Percentiles rank a stretch among this genome's conserved stretches.
Conservation (phyloP, 352 stramenopile genomes). For the Phytopythium delawarense region DNA sequence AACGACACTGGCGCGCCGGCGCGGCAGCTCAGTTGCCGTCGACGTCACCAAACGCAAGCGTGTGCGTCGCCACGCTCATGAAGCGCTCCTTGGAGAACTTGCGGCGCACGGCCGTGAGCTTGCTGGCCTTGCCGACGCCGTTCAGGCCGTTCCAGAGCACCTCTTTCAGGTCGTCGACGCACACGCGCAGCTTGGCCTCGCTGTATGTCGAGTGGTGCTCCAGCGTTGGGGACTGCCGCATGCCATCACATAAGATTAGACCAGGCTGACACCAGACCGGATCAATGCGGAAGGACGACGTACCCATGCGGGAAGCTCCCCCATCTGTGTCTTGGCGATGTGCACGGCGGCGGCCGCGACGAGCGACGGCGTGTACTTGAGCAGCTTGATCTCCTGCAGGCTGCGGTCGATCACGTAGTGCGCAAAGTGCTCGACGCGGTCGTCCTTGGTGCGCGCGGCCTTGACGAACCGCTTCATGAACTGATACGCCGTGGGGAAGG, state of each 20-base stretch:
- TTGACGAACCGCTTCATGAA: slow-evolving; percentile 89
- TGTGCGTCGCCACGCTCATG: slow-evolving; percentile 62
- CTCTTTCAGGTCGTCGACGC: slow-evolving; percentile 75
- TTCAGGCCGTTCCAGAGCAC: slow-evolving; percentile 76
- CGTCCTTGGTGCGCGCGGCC: slow-evolving; percentile 63
- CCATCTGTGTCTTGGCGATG: slow-evolving; percentile 89
- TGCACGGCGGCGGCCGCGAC: slow-evolving; percentile 97
- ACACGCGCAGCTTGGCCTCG: slow-evolving; percentile 48
- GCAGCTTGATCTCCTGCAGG: slow-evolving; percentile 98
- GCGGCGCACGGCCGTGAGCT: slow-evolving; percentile 73
- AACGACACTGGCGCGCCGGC: slow-evolving; percentile 11
- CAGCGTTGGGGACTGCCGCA: slow-evolving; percentile 48
- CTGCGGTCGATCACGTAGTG: slow-evolving; percentile 98
- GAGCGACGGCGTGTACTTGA: slow-evolving; percentile 96
- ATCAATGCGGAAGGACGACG: slow-evolving; percentile 7
- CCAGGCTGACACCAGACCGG: background rate
- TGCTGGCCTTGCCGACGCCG: slow-evolving; percentile 63
- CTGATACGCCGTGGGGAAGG: slow-evolving; percentile 79
- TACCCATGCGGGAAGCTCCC: slow-evolving; percentile 72
- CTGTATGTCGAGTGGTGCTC: slow-evolving; percentile 79
- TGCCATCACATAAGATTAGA: slow-evolving; percentile 12
- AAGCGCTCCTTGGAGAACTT: slow-evolving; percentile 88
- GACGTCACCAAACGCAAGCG: slow-evolving; percentile 45
- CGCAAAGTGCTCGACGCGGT: slow-evolving; percentile 87
- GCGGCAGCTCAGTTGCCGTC: slow-evolving; percentile 23